Conservation (phyloP, 805 yeast species). For the Ogataea nonfermentans region DNA sequence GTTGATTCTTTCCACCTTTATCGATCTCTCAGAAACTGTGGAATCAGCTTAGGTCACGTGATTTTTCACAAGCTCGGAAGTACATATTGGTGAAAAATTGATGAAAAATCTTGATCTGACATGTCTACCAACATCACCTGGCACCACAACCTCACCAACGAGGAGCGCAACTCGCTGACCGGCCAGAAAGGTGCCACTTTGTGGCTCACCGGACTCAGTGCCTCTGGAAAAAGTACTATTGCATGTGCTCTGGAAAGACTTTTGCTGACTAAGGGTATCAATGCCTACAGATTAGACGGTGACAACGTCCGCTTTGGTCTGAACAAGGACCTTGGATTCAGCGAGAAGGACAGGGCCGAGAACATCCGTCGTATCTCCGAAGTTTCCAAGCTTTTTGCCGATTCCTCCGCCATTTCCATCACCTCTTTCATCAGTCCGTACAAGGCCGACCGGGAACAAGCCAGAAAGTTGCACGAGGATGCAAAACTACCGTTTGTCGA, state of each 20-base stretch:
- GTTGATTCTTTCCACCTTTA: conserved; percentile 2
- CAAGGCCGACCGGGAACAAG: conserved; percentile 76
- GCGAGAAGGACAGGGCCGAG: conserved; percentile 89
- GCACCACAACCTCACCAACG: conserved; percentile 87
- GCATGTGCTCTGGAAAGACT: conserved; percentile 92
- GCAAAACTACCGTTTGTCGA: conserved; percentile 81
- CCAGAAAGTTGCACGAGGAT: conserved; percentile 79
- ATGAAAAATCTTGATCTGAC: conserved; percentile 9
- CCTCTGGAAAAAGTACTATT: conserved; percentile 92
- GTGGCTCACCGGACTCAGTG: conserved; percentile 95
- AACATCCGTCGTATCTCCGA: conserved; percentile 94
- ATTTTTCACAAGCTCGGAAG: neutral
- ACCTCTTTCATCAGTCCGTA: conserved; percentile 95
- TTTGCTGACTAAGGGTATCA: conserved; percentile 63
- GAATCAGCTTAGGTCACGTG: conserved; percentile 6
- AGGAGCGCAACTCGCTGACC: conserved; percentile 68
- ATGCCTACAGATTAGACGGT: conserved; percentile 88
- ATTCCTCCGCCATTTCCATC: conserved; percentile 81
- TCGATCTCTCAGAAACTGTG: conserved; percentile 7
- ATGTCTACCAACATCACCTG: conserved; percentile 98
- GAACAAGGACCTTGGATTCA: conserved; percentile 91
- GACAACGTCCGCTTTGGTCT: conserved; percentile 93
- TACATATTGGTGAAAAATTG: neutral
- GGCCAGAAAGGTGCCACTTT: conserved; percentile 86
- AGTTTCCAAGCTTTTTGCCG: conserved; percentile 91